phyloP scores from a whole-genome alignment of 495 filamentous ascomycete genomes.

The Penicillium cataractarum region DNA sequence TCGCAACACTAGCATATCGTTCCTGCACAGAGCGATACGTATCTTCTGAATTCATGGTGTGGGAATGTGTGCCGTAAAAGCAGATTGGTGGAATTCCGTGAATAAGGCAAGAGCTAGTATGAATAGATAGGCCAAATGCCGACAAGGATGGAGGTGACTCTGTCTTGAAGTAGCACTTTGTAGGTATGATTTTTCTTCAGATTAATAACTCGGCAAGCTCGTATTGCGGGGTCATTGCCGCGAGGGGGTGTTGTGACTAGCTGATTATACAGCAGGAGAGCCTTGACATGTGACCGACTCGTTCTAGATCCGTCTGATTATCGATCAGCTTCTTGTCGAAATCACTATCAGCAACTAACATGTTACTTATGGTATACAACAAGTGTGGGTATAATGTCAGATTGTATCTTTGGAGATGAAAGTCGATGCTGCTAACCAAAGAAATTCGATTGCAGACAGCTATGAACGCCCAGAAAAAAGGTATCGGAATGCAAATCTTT shows the following conservation, averaged over 20 bases:
- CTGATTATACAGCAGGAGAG: not conserved
- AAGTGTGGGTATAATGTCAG: not conserved
- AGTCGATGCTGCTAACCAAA: not conserved
- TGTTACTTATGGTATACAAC: not conserved
- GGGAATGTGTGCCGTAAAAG: not conserved
- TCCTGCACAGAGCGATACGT: slow-evolving; percentile 15
- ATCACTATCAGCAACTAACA: too few species aligned
- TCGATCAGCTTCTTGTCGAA: too few species aligned
- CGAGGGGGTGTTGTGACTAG: not conserved
- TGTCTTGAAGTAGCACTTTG: too few species aligned
- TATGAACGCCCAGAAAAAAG: not conserved
- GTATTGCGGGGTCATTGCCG: not conserved
- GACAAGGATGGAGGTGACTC: not conserved
- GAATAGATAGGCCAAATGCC: not conserved
- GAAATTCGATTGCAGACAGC: not conserved
- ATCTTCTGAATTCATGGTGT: slow-evolving; percentile 6
- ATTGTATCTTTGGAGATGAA: not conserved
- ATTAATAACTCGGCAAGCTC: not conserved
- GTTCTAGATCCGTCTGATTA: too few species aligned
- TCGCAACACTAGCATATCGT: slow-evolving; percentile 12
- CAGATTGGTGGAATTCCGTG: not conserved
- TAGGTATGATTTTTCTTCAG: not conserved
- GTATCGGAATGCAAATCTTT: not conserved
- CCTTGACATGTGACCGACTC: not conserved
- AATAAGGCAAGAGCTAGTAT: not conserved